Percentiles rank a stretch among this genome's conserved stretches.
Evolutionary conservation across 768 basidiomycete species (phyloP).

Genomic region (Mycena crocata): DNA sequence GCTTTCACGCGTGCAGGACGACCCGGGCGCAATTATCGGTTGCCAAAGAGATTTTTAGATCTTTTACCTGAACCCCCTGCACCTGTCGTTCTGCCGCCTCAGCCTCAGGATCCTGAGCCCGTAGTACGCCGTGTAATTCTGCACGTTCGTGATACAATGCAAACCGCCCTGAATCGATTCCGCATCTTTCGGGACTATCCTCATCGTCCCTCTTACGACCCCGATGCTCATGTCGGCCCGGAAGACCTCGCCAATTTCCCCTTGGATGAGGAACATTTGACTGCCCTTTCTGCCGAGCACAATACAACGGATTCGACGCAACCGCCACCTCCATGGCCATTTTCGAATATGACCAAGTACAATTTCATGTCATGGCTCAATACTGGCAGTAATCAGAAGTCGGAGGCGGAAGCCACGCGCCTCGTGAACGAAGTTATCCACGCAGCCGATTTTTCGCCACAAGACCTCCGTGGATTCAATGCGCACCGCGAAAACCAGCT

Average conservation of each 20-base stretch:
- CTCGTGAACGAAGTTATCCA: slow-evolving; percentile 27
- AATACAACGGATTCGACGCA: neutral
- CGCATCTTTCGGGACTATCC: slow-evolving; percentile 37
- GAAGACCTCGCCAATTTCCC: slow-evolving; percentile 35
- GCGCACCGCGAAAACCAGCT: slow-evolving; percentile 23
- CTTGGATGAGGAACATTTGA: neutral
- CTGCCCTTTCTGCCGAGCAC: neutral
- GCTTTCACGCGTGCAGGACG: slow-evolving; percentile 30
- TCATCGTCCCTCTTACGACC: slow-evolving; percentile 40
- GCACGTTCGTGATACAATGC: slow-evolving; percentile 31
- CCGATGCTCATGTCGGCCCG: slow-evolving; percentile 29
- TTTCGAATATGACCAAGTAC: slow-evolving; percentile 35
- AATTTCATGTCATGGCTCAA: slow-evolving; percentile 40
- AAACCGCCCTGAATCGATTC: slow-evolving; percentile 36
- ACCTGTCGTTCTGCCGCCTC: neutral
- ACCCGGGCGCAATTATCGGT: slow-evolving; percentile 22
- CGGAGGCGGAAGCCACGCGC: slow-evolving; percentile 29
- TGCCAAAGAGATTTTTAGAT: slow-evolving; percentile 29
- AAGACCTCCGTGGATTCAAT: slow-evolving; percentile 22
- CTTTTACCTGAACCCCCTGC: slow-evolving; percentile 24
- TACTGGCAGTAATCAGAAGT: slow-evolving; percentile 32
- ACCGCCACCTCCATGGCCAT: slow-evolving; percentile 30
- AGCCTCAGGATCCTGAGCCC: neutral
- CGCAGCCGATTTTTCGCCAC: slow-evolving; percentile 11
- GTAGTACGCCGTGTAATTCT: slow-evolving; percentile 30